phyloP scores from a whole-genome alignment of 176 grass and related monocot species.

The Luzula sylvatica region DNA sequence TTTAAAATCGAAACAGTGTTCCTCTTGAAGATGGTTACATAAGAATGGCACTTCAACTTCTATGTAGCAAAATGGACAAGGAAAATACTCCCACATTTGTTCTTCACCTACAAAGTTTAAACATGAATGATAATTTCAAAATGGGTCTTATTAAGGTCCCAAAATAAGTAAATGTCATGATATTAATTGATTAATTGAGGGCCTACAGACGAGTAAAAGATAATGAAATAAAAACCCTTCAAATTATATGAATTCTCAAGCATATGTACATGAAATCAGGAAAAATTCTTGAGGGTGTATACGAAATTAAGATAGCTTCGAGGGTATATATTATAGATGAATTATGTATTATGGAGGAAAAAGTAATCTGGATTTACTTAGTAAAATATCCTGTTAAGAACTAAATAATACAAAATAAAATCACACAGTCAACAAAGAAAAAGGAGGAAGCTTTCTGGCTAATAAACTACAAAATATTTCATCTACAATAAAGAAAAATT shows the following conservation, averaged over 20 bases:
- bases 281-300: no score
- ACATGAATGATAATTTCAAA: background rate
- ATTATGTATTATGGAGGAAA: background rate
- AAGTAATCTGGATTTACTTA: background rate
- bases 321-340: background rate
- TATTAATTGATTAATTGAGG: no score
- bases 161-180: no score
- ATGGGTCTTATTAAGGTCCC: no score
- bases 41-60: conserved; percentile 77
- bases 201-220: no score
- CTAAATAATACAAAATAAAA: background rate
- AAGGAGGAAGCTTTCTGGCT: background rate
- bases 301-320: background rate
- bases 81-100: conserved; percentile 73
- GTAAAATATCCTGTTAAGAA: background rate
- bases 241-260: no score
- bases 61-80: conserved; percentile 76
- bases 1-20: conserved; percentile 75
- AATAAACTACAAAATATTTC: conserved; percentile 5
- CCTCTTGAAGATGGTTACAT: conserved; percentile 69
- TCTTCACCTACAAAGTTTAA: conserved; percentile 34
- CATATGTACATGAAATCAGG: no score
- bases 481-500: no score
- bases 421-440: conserved; percentile 3
- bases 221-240: no score